Evolutionary conservation across 2,329 filamentous ascomycete species (phyloP).

Genomic region (Hypomyces rosellus): DNA sequence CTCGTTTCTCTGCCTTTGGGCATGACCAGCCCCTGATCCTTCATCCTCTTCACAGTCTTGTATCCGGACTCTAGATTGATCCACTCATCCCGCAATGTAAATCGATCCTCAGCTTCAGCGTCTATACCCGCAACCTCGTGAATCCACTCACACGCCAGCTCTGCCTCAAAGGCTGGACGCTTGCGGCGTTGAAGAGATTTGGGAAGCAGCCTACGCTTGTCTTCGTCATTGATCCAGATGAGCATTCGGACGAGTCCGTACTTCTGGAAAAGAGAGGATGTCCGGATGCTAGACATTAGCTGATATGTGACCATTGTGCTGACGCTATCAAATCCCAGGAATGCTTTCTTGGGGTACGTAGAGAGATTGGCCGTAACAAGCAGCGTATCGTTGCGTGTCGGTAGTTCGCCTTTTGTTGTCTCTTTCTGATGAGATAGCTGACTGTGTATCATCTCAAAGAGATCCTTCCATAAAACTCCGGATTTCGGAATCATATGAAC

Average conservation of each 20-base stretch:
- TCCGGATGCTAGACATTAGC: slow-evolving; percentile 53
- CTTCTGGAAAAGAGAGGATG: slow-evolving; percentile 57
- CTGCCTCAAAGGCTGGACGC: slow-evolving; percentile 52
- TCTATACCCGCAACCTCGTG: slow-evolving; percentile 49
- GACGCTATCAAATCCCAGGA: slow-evolving; percentile 49
- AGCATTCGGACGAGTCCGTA: slow-evolving; percentile 79
- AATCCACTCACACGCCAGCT: slow-evolving; percentile 54
- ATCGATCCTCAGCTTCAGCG: slow-evolving; percentile 20
- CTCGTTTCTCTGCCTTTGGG: slow-evolving; percentile 39
- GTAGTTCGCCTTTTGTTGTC: slow-evolving; percentile 30
- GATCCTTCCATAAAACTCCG: slow-evolving; percentile 54
- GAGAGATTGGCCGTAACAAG: slow-evolving; percentile 66
- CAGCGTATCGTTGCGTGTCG: slow-evolving; percentile 61
- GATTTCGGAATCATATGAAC: slow-evolving; percentile 48
- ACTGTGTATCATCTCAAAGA: slow-evolving; percentile 44
- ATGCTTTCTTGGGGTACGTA: slow-evolving; percentile 44
- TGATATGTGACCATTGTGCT: slow-evolving; percentile 54
- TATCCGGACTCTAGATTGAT: slow-evolving; percentile 42
- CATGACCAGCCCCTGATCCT: slow-evolving; percentile 31
- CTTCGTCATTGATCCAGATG: slow-evolving; percentile 59
- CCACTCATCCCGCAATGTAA: slow-evolving; percentile 37
- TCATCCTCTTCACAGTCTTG: slow-evolving; percentile 41
- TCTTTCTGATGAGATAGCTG: slow-evolving; percentile 50
- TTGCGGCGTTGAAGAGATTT: slow-evolving; percentile 48
- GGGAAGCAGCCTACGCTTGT: slow-evolving; percentile 56